These are phyloP conservation scores for Globisporangium uncinulatum DNA, from an alignment of 352 stramenopile species.

Conservation along the genomic window DNA sequence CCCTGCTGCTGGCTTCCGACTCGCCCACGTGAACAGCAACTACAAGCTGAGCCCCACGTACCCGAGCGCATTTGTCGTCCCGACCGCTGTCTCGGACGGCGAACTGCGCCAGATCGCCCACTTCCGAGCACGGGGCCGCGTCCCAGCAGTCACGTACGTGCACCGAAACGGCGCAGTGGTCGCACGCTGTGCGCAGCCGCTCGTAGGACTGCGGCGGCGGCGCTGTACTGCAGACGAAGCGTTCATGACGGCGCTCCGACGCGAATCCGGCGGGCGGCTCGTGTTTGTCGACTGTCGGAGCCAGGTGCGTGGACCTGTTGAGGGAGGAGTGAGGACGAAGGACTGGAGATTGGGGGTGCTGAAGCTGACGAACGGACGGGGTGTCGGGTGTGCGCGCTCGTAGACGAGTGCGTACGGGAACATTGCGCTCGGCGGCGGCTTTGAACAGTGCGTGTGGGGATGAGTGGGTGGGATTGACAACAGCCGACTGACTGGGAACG, in stretches of 20 bases:
- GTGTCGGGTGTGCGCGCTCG: neutral
- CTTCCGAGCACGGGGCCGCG: constrained; percentile 90
- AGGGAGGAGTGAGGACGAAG: neutral
- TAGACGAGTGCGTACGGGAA: constrained; percentile 83
- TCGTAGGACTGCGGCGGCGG: constrained; percentile 93
- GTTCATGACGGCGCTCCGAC: constrained; percentile 49
- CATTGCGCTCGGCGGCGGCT: constrained; percentile 70
- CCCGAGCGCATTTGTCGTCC: constrained; percentile 84
- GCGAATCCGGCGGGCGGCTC: constrained; percentile 54
- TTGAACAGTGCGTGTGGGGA: constrained; percentile 66
- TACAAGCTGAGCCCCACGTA: constrained; percentile 85
- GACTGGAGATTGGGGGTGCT: neutral
- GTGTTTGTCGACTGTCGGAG: constrained; percentile 81
- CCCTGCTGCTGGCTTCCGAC: constrained; percentile 47
- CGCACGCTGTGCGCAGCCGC: constrained; percentile 90
- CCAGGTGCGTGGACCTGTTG: constrained; percentile 25
- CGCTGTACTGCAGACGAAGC: constrained; percentile 89
- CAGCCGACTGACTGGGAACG: constrained; percentile 10
- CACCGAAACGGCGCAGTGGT: constrained; percentile 90
- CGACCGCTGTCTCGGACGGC: constrained; percentile 87
- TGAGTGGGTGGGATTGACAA: no score
- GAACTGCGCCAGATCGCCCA: constrained; percentile 82
- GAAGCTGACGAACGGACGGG: neutral
- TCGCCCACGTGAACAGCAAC: constrained; percentile 65
- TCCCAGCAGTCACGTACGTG: constrained; percentile 90